phyloP scores from a whole-genome alignment of 257 asterid genomes.

The Anisodus acutangulus region DNA sequence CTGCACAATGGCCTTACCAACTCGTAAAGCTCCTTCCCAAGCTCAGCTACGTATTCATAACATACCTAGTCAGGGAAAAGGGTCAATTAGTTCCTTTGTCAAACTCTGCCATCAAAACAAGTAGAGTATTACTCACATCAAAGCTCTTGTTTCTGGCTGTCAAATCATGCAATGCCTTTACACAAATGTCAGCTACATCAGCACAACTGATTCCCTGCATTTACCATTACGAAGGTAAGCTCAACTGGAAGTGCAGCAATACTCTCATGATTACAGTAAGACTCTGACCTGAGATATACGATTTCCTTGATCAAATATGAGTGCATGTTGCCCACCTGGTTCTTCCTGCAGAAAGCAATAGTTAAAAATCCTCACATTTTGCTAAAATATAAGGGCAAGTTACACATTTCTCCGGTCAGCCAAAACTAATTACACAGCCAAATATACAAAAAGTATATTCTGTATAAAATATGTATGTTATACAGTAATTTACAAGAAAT shows the following conservation, averaged over 20 bases:
- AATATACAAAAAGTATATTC: no score
- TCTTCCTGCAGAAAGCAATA: conserved; percentile 67
- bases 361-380: neutral
- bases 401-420: no score
- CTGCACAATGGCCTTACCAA: conserved; percentile 55
- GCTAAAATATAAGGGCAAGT: neutral
- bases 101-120: neutral
- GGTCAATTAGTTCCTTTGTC: conserved; percentile 31
- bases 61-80: conserved; percentile 63
- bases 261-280: conserved; percentile 2
- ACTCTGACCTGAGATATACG: conserved; percentile 82
- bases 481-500: no score
- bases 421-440: no score
- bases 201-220: conserved; percentile 95
- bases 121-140: conserved; percentile 59
- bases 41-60: conserved; percentile 87
- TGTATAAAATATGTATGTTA: no score
- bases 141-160: conserved; percentile 99
- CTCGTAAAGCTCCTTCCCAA: conserved; percentile 95
- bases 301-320: conserved; percentile 95
- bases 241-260: conserved; percentile 1
- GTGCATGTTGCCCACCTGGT: conserved; percentile 99
- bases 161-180: conserved; percentile 93
- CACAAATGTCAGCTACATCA: conserved; percentile 97
- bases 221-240: conserved; percentile 26